Conservation (phyloP, 345 rosid species). For the Hibiscus trionum region DNA sequence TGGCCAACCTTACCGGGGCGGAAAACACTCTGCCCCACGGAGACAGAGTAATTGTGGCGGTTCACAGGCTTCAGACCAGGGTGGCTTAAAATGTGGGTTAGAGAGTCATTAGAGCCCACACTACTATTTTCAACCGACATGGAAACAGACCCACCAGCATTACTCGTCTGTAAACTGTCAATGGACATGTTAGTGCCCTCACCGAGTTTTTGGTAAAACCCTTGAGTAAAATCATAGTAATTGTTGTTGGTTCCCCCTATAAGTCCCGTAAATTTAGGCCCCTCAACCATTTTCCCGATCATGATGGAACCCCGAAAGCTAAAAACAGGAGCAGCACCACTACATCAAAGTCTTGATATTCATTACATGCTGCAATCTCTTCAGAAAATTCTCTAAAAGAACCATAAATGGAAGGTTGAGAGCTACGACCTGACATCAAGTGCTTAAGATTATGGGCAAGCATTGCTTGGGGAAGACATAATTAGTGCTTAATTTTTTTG, state of each 20-base stretch:
- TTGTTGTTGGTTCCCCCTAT: conserved; percentile 38
- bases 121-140: conserved; percentile 57
- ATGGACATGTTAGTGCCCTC: conserved; percentile 65
- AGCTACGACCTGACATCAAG: background rate
- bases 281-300: conserved; percentile 55
- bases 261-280: conserved; percentile 41
- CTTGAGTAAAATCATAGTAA: conserved; percentile 46
- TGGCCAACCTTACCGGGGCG: conserved; percentile 47
- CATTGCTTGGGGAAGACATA: background rate
- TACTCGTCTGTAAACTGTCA: conserved; percentile 55
- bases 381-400: background rate
- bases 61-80: conserved; percentile 44
- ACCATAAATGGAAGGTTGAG: background rate
- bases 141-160: conserved; percentile 57
- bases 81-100: conserved; percentile 55
- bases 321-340: conserved; percentile 3
- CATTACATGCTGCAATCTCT: conserved; percentile 10
- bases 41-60: conserved; percentile 31
- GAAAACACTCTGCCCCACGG: conserved; percentile 46
- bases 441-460: background rate
- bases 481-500: background rate
- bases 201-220: conserved; percentile 54
- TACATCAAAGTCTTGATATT: conserved; percentile 11
- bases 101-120: conserved; percentile 61
- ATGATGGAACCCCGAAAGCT: conserved; percentile 18